Evolutionary conservation across 2,329 filamentous ascomycete species (phyloP).

Genomic region (Exophiala calicioides): DNA sequence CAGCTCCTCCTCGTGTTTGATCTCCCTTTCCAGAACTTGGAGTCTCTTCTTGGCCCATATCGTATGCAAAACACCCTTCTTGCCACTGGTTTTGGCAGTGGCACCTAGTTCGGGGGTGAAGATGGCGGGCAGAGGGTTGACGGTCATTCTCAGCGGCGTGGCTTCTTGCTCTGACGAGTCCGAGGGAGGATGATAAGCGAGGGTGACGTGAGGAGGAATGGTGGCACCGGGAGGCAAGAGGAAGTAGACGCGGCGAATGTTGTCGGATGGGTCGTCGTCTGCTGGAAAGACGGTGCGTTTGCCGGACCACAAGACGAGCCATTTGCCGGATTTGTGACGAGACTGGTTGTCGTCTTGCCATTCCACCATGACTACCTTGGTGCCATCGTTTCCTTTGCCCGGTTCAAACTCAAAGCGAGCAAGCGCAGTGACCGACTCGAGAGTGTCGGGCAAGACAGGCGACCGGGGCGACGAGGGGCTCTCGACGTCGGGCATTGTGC

Average conservation of each 20-base stretch:
- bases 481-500: conserved; percentile 17
- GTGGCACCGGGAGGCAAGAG: conserved; percentile 71
- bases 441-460: conserved; percentile 26
- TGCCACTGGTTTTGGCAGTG: conserved; percentile 65
- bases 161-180: conserved; percentile 35
- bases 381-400: conserved; percentile 75
- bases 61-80: conserved; percentile 82
- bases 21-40: conserved; percentile 73
- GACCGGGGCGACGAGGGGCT: conserved; percentile 24
- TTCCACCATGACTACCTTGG: conserved; percentile 90
- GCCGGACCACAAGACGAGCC: conserved; percentile 82
- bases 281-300: conserved; percentile 72
- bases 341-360: conserved; percentile 69
- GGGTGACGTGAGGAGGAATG: conserved; percentile 71
- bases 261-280: conserved; percentile 57
- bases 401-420: conserved; percentile 86
- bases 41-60: conserved; percentile 86
- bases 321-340: conserved; percentile 55
- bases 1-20: conserved; percentile 67
- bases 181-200: conserved; percentile 55
- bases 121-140: conserved; percentile 83
- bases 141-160: conserved; percentile 50
- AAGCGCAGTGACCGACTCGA: conserved; percentile 57
- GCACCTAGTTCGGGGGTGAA: conserved; percentile 75
- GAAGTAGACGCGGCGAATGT: conserved; percentile 71